These are phyloP conservation scores for Ustilago lituana DNA, from an alignment of 1,284 basidiomycete genomes.

Conservation along the genomic window DNA sequence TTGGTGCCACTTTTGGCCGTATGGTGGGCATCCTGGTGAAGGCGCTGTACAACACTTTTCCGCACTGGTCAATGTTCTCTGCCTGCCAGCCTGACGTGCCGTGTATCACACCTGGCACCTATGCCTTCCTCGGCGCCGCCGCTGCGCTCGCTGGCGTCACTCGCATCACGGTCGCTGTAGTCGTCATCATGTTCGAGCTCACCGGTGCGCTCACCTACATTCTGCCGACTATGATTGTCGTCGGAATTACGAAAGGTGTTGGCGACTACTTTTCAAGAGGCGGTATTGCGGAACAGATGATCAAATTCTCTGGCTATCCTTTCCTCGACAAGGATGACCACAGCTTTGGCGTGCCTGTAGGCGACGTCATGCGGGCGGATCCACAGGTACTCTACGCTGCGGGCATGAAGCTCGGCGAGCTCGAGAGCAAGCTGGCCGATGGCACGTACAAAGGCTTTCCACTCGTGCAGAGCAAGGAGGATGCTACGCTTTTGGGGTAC, in stretches of 20 bases:
- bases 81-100: constrained; percentile 89
- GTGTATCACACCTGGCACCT: constrained; percentile 96
- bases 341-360: constrained; percentile 87
- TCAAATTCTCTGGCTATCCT: constrained; percentile 95
- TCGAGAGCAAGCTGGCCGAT: constrained; percentile 69
- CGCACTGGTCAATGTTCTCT: constrained; percentile 83
- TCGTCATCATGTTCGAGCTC: constrained; percentile 99
- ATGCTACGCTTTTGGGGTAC: constrained; percentile 81
- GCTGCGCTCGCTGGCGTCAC: constrained; percentile 77
- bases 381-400: constrained; percentile 78
- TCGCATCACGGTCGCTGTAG: constrained; percentile 95
- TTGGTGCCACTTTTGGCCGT: constrained; percentile 94
- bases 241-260: constrained; percentile 95
- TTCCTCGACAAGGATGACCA: constrained; percentile 85
- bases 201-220: constrained; percentile 98
- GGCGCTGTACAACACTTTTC: constrained; percentile 85
- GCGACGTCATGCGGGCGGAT: constrained; percentile 85
- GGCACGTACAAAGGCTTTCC: constrained; percentile 87
- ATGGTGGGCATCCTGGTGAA: constrained; percentile 86
- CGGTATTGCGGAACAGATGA: constrained; percentile 97
- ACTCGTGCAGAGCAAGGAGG: constrained; percentile 73
- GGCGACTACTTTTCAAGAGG: constrained; percentile 92
- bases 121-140: constrained; percentile 48
- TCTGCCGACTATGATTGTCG: constrained; percentile 96
- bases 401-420: constrained; percentile 79